phyloP scores from a whole-genome alignment of 2,329 filamentous ascomycete genomes.

The Akanthomyces dipterigenus region DNA sequence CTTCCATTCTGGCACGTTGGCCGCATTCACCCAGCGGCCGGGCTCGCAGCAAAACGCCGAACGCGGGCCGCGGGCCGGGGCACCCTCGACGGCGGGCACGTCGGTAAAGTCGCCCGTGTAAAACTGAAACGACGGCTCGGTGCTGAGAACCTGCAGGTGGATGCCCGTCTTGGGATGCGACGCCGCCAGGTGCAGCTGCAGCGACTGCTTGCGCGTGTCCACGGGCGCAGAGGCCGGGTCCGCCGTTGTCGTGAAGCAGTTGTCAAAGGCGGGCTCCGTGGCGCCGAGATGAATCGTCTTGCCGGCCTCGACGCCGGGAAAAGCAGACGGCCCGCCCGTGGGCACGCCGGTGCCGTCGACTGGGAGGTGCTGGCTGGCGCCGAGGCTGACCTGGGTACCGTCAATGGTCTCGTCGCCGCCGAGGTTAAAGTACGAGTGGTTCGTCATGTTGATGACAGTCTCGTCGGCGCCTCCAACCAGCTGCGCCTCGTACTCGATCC shows the following conservation, averaged over 20 bases:
- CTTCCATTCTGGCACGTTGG: slow-evolving; percentile 76
- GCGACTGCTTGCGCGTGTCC: slow-evolving; percentile 56
- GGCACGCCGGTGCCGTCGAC: slow-evolving; percentile 71
- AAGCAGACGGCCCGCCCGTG: slow-evolving; percentile 56
- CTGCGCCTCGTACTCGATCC: slow-evolving; percentile 85
- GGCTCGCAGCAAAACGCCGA: slow-evolving; percentile 90
- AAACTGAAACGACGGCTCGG: slow-evolving; percentile 94
- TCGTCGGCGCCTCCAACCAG: slow-evolving; percentile 75
- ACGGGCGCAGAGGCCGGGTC: slow-evolving; percentile 53
- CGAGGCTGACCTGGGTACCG: slow-evolving; percentile 60
- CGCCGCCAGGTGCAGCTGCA: slow-evolving; percentile 64
- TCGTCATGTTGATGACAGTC: slow-evolving; percentile 88
- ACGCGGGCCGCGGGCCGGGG: slow-evolving; percentile 58
- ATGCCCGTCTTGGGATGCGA: slow-evolving; percentile 67
- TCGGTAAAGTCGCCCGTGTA: slow-evolving; percentile 86
- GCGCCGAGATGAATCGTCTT: slow-evolving; percentile 66
- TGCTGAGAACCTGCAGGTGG: slow-evolving; percentile 81
- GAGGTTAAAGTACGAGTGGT: slow-evolving; percentile 79
- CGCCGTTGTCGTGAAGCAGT: slow-evolving; percentile 77
- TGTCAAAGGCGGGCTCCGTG: slow-evolving; percentile 70
- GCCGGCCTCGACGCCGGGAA: slow-evolving; percentile 57
- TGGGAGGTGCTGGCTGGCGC: slow-evolving; percentile 60
- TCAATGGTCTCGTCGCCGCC: slow-evolving; percentile 45
- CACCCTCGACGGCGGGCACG: slow-evolving; percentile 58
- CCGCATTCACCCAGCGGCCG: slow-evolving; percentile 81